These are phyloP conservation scores for Suillus luteus DNA, from an alignment of 768 basidiomycete genomes.

Conservation along the genomic window DNA sequence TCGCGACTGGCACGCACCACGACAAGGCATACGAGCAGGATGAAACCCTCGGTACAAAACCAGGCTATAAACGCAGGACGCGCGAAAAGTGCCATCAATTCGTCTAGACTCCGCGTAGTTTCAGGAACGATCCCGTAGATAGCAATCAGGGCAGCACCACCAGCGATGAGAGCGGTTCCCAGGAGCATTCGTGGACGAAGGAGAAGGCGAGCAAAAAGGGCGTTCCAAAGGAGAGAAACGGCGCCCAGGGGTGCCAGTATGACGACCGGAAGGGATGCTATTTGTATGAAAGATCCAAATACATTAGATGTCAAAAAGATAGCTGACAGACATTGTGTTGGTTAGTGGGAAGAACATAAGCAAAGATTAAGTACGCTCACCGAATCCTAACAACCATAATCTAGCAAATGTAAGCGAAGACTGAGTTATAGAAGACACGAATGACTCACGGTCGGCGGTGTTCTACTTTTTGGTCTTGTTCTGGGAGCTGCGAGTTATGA, in stretches of 20 bases:
- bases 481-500: slow-evolving; percentile 72
- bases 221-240: slow-evolving; percentile 92
- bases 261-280: slow-evolving; percentile 91
- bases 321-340: slow-evolving; percentile 28
- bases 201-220: slow-evolving; percentile 82
- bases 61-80: slow-evolving; percentile 80
- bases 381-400: slow-evolving; percentile 86
- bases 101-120: slow-evolving; percentile 81
- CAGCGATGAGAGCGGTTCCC: slow-evolving; percentile 87
- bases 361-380: slow-evolving; percentile 30
- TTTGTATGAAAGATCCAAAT: slow-evolving; percentile 86
- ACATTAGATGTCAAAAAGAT: slow-evolving; percentile 90
- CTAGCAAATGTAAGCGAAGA: slow-evolving; percentile 38
- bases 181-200: slow-evolving; percentile 81
- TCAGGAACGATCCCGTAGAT: slow-evolving; percentile 92
- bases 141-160: slow-evolving; percentile 87
- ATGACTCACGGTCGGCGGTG: slow-evolving; percentile 76
- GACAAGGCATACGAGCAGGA: slow-evolving; percentile 59
- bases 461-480: slow-evolving; percentile 63
- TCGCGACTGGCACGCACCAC: slow-evolving; percentile 50
- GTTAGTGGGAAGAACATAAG: slow-evolving; percentile 7
- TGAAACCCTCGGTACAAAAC: slow-evolving; percentile 69
- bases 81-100: slow-evolving; percentile 74
- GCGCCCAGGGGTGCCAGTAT: slow-evolving; percentile 94
- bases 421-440: not conserved